Base-by-base conservation (phyloP, 345 rosid genomes). In the Euphorbia lathyris region DNA sequence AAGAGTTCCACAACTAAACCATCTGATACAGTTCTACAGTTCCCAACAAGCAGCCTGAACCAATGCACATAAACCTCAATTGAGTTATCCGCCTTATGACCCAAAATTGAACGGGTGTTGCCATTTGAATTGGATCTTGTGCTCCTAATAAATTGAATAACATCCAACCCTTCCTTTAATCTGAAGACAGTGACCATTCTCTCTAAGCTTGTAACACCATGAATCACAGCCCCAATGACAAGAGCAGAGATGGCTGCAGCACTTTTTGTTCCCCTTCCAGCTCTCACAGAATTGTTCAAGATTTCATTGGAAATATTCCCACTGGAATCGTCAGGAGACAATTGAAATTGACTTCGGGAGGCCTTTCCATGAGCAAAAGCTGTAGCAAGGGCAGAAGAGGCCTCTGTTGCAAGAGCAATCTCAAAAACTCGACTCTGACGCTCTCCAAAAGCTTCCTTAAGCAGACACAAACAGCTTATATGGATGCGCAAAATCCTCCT, bases 401-500 rank as follows among this genome's bases (percentile, higher is more conserved):
- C 91, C 83, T 96, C 99, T 42, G 89, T 84, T 58, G 95, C 98
- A 77, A 92, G 93, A 75, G 98, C 99, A 73, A 96, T 86, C 86
- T 96, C 99, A 82, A 92, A 90, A 66, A 84, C 96, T 71, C 92
- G 88, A 77, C 90, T 87, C 72, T 92, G 98, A 78, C 98, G 98
- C 76, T 92, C 98, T 71, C 98, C 99, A 78, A 96, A 88, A 71
- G 95, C 97, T 74, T 92, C 99, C 81, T 87, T 92, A 4, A 96
- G 87, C 58, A 96, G 86, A 75, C 88, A 85, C 43, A 96, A 76
- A 79, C 96, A 92, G 53, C 79, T 83, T 76, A 92, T 77, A 80
- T 96, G 92, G 71, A 92, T 83, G n/a, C 81, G 91, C 82, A 96
- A 77, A 69, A 92, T 78, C 72, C 86, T 86, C 81, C 84, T 84